Percentiles rank a stretch among this genome's conserved stretches.
phyloP scores from a whole-genome alignment of 2,329 filamentous ascomycete species.

The Clonostachys sp. region DNA sequence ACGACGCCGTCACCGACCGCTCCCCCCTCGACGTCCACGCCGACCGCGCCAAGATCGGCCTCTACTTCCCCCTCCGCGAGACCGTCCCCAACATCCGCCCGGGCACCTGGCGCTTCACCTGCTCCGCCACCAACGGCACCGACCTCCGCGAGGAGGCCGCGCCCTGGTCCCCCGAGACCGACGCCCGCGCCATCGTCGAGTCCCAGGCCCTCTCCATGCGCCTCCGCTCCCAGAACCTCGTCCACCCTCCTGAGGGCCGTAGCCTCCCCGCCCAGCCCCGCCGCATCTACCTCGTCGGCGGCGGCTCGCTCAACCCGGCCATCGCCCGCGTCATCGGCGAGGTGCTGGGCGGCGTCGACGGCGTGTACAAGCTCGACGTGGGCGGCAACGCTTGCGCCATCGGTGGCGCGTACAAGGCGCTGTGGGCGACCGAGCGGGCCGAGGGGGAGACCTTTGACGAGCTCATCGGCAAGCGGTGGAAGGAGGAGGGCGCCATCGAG shows the following conservation, averaged over 20 bases:
- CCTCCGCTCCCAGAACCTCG: slow-evolving; percentile 75
- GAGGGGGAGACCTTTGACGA: slow-evolving; percentile 79
- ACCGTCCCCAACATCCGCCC: slow-evolving; percentile 88
- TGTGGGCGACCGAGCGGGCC: slow-evolving; percentile 78
- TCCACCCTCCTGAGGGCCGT: slow-evolving; percentile 43
- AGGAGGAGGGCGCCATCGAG: slow-evolving; percentile 76
- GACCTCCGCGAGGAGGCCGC: slow-evolving; percentile 31
- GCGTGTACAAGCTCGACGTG: slow-evolving; percentile 89
- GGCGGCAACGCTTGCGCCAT: slow-evolving; percentile 93
- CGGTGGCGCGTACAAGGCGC: slow-evolving; percentile 91
- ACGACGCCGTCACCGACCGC: slow-evolving; percentile 63
- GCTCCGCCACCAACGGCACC: slow-evolving; percentile 46
- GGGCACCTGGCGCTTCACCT: slow-evolving; percentile 81
- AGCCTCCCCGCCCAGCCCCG: slow-evolving; percentile 76
- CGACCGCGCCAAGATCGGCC: slow-evolving; percentile 72
- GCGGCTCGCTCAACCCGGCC: slow-evolving; percentile 83
- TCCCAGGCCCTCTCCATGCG: slow-evolving; percentile 92
- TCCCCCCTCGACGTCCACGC: slow-evolving; percentile 60
- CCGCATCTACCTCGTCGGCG: slow-evolving; percentile 90
- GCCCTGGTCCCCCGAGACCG: slow-evolving; percentile 53
- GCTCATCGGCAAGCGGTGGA: slow-evolving; percentile 79
- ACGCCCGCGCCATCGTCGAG: slow-evolving; percentile 85
- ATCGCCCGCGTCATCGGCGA: slow-evolving; percentile 83
- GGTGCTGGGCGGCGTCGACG: slow-evolving; percentile 83
- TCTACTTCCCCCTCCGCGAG: slow-evolving; percentile 95